Conservation (phyloP, 1,139 yeast genomes). For the Candida gigantensis region DNA sequence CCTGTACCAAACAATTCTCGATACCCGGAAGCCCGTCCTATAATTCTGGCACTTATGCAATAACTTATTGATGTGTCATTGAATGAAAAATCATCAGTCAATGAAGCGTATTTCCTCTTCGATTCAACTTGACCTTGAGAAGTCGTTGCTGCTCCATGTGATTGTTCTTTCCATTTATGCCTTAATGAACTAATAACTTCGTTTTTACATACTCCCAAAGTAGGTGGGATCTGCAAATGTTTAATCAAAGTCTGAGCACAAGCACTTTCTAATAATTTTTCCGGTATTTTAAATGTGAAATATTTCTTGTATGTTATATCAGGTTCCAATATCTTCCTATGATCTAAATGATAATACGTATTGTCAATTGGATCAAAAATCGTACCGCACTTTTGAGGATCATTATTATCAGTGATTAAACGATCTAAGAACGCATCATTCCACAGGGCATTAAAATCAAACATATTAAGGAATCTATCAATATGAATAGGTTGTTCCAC, state of each 20-base stretch:
- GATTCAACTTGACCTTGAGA: conserved; percentile 5
- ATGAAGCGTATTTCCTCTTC: conserved; percentile 22
- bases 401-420: conserved; percentile 27
- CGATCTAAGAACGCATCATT: conserved; percentile 39
- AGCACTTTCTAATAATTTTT: conserved; percentile 35
- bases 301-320: conserved; percentile 40
- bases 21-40: conserved; percentile 37
- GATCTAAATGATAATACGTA: conserved; percentile 28
- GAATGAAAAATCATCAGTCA: conserved; percentile 34
- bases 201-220: conserved; percentile 32
- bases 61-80: conserved; percentile 35
- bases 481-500: conserved; percentile 15
- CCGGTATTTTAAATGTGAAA: conserved; percentile 42
- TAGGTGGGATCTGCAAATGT: conserved; percentile 40
- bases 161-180: conserved; percentile 26
- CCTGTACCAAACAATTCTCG: conserved; percentile 19
- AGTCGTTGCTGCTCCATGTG: conserved; percentile 12
- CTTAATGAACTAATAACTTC: conserved; percentile 30
- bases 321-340: conserved; percentile 32
- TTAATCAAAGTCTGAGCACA: conserved; percentile 39
- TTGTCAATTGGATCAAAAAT: conserved; percentile 35
- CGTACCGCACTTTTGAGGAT: conserved; percentile 24
- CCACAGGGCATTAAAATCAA: conserved; percentile 46
- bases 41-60: conserved; percentile 37
- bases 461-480: conserved; percentile 34